Base-by-base conservation (phyloP, 805 yeast genomes). In the Peterozyma toletana region DNA sequence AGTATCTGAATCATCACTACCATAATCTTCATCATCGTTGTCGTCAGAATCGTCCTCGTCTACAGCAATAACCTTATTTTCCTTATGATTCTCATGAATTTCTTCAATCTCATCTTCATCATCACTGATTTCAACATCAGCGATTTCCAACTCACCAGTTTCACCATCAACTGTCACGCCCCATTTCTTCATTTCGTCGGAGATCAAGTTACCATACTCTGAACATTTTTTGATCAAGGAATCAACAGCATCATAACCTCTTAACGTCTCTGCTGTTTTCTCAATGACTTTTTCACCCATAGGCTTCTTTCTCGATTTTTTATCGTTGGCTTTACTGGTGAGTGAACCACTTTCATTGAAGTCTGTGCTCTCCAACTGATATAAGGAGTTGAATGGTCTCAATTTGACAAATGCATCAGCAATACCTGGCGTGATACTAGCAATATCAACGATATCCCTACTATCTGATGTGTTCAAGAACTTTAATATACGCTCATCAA, bases 241-340 rank as follows among this genome's bases (percentile, higher is more conserved):
- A 53, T 91, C 98, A 37, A 93, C 96, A 0, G 99, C 98, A 48
- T 81, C 83, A 59, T 93, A 93, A 5, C 98, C 98, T 54, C 80
- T 78, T 49, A 93, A 69, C 13, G 88, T 83, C 49, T 73, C 67
- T 39, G 76, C 75, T 4, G 90, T 75, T 35, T 77, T 82, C 50
- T 83, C 91, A 17, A 88, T 75, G 40, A 87, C 71, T 55, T 78
- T 76, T 53, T 83, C 83, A 10, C 96, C 96, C 38, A 78, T 76
- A 5, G 83, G 70, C 58, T 77, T 78, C 44, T 63, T 70, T 44
- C 66, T 67, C 5, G 41, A 37, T 18, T 40, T 40, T 30, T 44
- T 44, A 47, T 66, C 66, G 27, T 71, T 67, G 27, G 27, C 27
- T 31, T 31, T 31, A 31, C 9, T 31, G 14, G 9, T 31, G 14